phyloP scores from a whole-genome alignment of 495 filamentous ascomycete species.

The Penicillium egyptiacum region DNA sequence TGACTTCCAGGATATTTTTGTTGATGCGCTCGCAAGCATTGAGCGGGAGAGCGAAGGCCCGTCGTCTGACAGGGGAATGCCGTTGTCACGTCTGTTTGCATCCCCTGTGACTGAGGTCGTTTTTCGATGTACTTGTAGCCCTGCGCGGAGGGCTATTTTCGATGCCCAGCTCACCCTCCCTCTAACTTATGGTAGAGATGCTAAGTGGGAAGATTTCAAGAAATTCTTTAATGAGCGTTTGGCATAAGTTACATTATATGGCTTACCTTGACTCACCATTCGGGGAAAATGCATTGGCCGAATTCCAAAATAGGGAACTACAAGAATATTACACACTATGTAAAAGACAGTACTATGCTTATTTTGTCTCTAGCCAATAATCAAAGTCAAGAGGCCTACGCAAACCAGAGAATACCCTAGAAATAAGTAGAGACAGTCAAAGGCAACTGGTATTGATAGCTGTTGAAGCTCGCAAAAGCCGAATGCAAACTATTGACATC shows the following conservation, averaged over 20 bases:
- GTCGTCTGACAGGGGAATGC: neutral
- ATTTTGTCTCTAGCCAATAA: neutral
- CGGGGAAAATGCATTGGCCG: neutral
- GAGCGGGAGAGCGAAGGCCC: neutral
- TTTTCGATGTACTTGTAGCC: conserved; percentile 12
- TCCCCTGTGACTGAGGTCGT: conserved; percentile 5
- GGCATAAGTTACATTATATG: too few relatives aligned
- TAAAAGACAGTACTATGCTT: neutral
- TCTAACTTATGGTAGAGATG: conserved; percentile 6
- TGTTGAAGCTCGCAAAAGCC: conserved; percentile 25
- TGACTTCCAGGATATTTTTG: conserved; percentile 10
- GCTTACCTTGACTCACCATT: neutral
- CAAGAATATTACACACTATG: too few relatives aligned
- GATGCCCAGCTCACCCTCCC: conserved; percentile 6
- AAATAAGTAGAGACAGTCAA: neutral
- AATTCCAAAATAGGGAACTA: neutral
- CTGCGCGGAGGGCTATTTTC: conserved; percentile 10
- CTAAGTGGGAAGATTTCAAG: conserved; percentile 10
- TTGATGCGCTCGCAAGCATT: conserved; percentile 3
- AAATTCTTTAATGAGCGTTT: neutral
- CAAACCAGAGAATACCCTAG: neutral
- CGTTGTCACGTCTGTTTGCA: conserved; percentile 6
- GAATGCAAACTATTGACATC: conserved; percentile 23
- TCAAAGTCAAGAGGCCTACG: neutral
- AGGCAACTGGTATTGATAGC: conserved; percentile 18